phyloP scores from a whole-genome alignment of 2,329 filamentous ascomycete species.

The Arachnopeziza araneosa region DNA sequence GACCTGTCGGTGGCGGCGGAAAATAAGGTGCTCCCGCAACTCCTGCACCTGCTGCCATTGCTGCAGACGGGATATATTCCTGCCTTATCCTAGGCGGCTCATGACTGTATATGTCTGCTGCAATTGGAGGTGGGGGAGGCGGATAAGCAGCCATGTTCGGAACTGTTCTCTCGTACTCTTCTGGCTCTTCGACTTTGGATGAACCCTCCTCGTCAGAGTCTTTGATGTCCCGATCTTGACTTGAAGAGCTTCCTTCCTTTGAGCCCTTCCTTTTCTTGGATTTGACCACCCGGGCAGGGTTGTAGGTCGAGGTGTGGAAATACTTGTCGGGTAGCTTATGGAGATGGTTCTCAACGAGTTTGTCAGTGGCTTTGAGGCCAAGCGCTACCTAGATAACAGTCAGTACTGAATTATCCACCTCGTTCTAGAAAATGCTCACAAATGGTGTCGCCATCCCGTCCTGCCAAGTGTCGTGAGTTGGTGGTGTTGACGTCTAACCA shows the following conservation, averaged over 20 bases:
- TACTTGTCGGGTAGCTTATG: constrained; percentile 17
- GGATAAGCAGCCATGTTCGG: neutral
- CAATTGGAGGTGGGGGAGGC: neutral
- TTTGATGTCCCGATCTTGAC: neutral
- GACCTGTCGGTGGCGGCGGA: neutral
- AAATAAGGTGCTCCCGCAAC: neutral
- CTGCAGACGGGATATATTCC: constrained; percentile 10
- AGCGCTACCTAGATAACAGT: constrained; percentile 1
- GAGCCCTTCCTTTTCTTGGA: constrained; percentile 1
- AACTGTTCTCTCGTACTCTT: neutral
- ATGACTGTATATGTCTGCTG: neutral
- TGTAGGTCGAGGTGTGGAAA: constrained; percentile 16
- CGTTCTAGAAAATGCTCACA: neutral
- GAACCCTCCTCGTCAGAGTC: neutral
- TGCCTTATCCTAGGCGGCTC: constrained; percentile 3
- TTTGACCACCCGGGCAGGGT: neutral
- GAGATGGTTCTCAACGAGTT: constrained; percentile 15
- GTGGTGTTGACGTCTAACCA: neutral
- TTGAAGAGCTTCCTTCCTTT: neutral
- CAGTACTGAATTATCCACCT: neutral
- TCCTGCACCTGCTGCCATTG: neutral
- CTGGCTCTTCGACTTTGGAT: neutral
- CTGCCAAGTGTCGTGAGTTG: neutral
- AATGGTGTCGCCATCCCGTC: neutral
- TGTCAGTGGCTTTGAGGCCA: constrained; percentile 11